A percentile compares a stretch with the other conserved stretches of the same genome.
Evolutionary conservation across 495 filamentous ascomycete species (phyloP).

Genomic region (Aspergillus cavernicola): DNA sequence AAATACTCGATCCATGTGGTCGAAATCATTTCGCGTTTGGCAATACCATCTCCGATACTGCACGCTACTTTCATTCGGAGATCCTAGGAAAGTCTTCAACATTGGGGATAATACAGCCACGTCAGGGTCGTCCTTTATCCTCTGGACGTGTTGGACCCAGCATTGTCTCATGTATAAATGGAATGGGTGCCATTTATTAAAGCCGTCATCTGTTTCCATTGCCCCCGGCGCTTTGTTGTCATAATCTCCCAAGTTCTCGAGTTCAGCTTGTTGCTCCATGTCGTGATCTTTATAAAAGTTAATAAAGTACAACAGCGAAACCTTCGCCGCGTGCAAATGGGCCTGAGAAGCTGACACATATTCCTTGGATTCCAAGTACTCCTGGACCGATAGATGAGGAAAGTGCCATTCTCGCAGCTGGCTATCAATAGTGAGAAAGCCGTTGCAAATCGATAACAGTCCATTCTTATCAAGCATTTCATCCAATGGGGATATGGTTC

Average conservation of each 20-base stretch:
- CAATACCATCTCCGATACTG: conserved; percentile 28
- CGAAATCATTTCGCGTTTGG: neutral
- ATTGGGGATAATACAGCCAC: conserved; percentile 11
- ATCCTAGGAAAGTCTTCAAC: conserved; percentile 30
- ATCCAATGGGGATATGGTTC: conserved; percentile 2
- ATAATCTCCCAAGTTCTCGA: no score
- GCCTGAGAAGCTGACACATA: conserved; percentile 1
- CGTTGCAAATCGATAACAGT: conserved; percentile 26
- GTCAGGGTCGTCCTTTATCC: conserved; percentile 8
- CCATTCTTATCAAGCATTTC: conserved; percentile 17
- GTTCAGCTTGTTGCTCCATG: neutral
- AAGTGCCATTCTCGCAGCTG: conserved; percentile 27
- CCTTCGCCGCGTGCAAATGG: conserved; percentile 13
- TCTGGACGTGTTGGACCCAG: conserved; percentile 26
- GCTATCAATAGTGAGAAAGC: conserved; percentile 26
- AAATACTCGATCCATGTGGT: no score
- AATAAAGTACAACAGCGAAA: conserved; percentile 12
- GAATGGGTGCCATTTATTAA: conserved; percentile 10
- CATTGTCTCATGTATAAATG: conserved; percentile 22
- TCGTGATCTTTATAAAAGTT: neutral
- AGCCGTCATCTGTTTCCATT: neutral
- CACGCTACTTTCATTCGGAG: conserved; percentile 22
- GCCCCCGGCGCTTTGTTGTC: neutral
- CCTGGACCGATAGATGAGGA: conserved; percentile 28
- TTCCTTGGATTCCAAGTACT: conserved; percentile 22